A percentile compares a stretch with the other conserved stretches of the same genome.
Conservation (phyloP, 1,139 yeast species). For the Candida tetrigidarum region DNA sequence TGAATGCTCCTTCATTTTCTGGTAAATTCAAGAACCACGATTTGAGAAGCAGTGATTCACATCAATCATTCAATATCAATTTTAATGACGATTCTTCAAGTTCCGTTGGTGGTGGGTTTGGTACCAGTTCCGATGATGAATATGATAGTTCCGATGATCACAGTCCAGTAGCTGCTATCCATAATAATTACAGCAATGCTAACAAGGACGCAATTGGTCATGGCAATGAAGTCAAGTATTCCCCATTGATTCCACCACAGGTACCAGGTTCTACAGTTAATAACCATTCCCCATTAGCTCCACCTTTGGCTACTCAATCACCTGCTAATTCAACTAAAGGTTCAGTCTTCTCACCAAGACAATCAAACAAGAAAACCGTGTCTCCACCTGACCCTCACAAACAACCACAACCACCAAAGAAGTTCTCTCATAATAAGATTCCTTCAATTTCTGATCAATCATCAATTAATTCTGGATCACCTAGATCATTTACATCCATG, state of each 20-base stretch:
- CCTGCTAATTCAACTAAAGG: constrained; percentile 1
- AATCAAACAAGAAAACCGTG: not conserved
- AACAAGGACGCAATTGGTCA: constrained; percentile 12
- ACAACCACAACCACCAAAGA: constrained; percentile 19
- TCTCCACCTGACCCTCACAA: constrained; percentile 4
- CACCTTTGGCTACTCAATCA: not conserved
- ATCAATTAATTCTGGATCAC: constrained; percentile 26
- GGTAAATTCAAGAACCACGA: constrained; percentile 34
- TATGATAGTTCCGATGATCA: constrained; percentile 20
- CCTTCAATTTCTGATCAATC: constrained; percentile 26
- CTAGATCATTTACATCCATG: constrained; percentile 37
- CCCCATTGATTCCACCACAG: constrained; percentile 9
- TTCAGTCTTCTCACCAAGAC: constrained; percentile 8
- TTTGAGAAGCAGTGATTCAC: constrained; percentile 41
- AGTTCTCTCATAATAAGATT: constrained; percentile 32
- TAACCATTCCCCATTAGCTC: not conserved
- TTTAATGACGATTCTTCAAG: constrained; percentile 35
- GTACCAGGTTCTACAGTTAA: constrained; percentile 16
- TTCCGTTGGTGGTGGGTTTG: constrained; percentile 34
- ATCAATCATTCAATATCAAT: constrained; percentile 47
- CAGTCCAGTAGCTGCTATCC: constrained; percentile 10
- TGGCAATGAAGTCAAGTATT: not conserved
- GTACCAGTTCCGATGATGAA: constrained; percentile 34
- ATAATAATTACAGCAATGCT: constrained; percentile 7
- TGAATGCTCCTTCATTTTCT: constrained; percentile 59